These are phyloP conservation scores for Gardenia jasminoides DNA, from an alignment of 257 asterid genomes.

Conservation along the genomic window DNA sequence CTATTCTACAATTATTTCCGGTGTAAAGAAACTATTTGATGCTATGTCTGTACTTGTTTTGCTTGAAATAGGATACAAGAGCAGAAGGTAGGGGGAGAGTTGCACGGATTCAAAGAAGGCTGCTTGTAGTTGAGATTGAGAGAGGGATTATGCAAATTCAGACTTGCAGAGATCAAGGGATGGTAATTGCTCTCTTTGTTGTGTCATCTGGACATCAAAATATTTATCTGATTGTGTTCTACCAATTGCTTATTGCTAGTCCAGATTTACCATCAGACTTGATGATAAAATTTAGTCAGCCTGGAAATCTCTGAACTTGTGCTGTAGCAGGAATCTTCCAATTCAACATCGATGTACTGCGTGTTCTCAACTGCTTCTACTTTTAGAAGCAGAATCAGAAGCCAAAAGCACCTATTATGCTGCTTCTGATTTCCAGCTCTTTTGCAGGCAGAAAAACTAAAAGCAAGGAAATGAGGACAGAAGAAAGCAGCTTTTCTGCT, in stretches of 20 bases:
- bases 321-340: background rate
- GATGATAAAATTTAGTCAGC: background rate
- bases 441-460: too few relatives aligned
- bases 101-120: constrained; percentile 92
- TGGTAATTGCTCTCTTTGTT: constrained; percentile 38
- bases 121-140: constrained; percentile 75
- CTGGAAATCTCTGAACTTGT: background rate
- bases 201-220: background rate
- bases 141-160: constrained; percentile 73
- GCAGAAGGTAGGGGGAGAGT: constrained; percentile 98
- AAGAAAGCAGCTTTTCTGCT: too few relatives aligned
- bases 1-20: background rate
- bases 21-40: background rate
- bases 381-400: too few relatives aligned
- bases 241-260: background rate
- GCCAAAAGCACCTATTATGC: too few relatives aligned
- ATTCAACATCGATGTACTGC: background rate
- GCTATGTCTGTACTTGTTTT: constrained; percentile 16
- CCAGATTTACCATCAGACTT: background rate
- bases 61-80: constrained; percentile 70
- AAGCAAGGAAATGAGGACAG: too few relatives aligned
- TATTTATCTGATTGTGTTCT: background rate
- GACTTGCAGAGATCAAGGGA: constrained; percentile 63
- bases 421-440: too few relatives aligned
- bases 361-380: too few relatives aligned